These are phyloP conservation scores for Trichophyton schoenleinii DNA, from an alignment of 2,329 filamentous ascomycete genomes.

Conservation along the genomic window DNA sequence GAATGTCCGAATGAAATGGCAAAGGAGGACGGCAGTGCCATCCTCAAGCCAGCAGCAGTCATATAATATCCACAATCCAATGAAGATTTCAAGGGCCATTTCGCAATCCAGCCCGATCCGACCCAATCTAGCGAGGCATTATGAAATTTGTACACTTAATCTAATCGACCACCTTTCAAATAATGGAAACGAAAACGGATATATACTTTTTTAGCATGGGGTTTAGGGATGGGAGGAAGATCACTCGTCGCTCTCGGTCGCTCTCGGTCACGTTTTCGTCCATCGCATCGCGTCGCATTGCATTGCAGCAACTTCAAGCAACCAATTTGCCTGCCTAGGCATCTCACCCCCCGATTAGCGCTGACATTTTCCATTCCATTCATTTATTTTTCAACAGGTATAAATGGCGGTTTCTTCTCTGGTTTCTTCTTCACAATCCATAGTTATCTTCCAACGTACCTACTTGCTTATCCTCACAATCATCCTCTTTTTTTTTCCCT, in stretches of 20 bases:
- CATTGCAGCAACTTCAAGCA: not conserved
- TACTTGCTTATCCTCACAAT: not conserved
- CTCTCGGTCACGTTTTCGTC: not conserved
- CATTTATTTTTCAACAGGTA: not conserved
- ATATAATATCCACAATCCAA: not conserved
- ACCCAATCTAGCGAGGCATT: not conserved
- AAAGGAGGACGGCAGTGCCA: not conserved
- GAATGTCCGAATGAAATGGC: conserved; percentile 20
- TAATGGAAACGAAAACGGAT: conserved; percentile 2
- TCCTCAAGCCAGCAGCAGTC: not conserved
- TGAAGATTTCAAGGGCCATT: not conserved
- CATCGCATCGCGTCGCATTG: not conserved
- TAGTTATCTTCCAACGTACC: not conserved
- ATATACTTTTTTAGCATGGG: conserved; percentile 4
- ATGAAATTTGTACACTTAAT: conserved; percentile 4
- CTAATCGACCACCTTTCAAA: conserved; percentile 1
- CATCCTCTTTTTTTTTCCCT: not conserved
- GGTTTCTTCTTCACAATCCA: not conserved
- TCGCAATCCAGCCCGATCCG: not conserved
- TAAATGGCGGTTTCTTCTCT: not conserved
- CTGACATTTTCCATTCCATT: not conserved
- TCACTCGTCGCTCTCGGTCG: not conserved
- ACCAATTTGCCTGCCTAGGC: not conserved
- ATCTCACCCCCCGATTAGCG: not conserved
- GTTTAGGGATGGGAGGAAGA: not conserved